Evolutionary conservation across 2,329 filamentous ascomycete genomes (phyloP), one percentile per base, ranked within the genome.

Genomic region (Xenoacremonium recifei): DNA sequence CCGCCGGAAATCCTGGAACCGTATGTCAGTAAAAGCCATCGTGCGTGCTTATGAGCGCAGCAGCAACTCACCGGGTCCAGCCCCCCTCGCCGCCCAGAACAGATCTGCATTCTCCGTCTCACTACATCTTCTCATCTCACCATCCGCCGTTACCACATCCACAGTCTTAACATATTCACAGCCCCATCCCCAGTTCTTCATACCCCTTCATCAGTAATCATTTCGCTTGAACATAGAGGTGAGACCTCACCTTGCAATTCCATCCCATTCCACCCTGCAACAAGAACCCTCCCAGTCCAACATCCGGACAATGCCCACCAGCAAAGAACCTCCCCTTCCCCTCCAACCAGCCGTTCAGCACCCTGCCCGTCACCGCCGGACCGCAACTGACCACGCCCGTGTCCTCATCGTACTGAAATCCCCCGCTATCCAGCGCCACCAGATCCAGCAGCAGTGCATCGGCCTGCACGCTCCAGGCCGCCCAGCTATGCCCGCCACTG

Each of bases 191-290:
- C 75, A 79, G 47, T 72, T 75, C 72, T 74, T n/a, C n/a, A n/a
- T n/a, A 38, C n/a, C 7, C n/a, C n/a, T n/a, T 9, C 7, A 31
- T 31, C 29, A 31, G 29, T 15, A 9, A n/a, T 13, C 23, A 9
- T 31, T 7, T 31, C 29, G 29, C 7, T 15, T 15, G 6, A 31
- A n/a, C n/a, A 27, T 13, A 27, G 23, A 10, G 18, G 15, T 25
- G 21, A n/a, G 19, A 42, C 54, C 65, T 41, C 45, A 73, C 71
- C 55, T 69, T 72, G 49, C 71, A 77, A 50, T 77, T 78, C 76
- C 76, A 80, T 0, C 76, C 76, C 73, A 79, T 78, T 2, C 76
- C 76, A 0, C 76, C 77, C 49, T 79, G 75, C 12, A 80, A 55
- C 17, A 79, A 53, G 47, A 79, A 79, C 0, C 76, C 76, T 0